Percentiles rank a stretch among this genome's conserved stretches.
phyloP scores from a whole-genome alignment of 805 yeast species.

The Metschnikowia rubicola region DNA sequence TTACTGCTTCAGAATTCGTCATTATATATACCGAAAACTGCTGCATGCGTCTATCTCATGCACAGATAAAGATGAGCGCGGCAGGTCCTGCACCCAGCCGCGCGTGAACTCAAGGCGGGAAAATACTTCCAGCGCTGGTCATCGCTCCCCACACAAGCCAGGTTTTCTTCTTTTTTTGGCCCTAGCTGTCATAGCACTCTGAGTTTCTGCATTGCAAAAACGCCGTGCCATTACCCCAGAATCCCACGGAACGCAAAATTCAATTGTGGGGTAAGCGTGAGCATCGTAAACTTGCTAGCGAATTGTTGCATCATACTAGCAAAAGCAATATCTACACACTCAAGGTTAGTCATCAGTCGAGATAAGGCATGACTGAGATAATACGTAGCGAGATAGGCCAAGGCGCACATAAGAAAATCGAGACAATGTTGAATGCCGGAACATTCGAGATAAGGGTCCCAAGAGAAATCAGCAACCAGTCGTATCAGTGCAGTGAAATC shows the following conservation, averaged over 20 bases:
- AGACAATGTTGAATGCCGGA: no score
- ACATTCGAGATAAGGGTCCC: no score
- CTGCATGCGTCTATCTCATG: conserved; percentile 6
- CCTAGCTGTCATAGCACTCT: not conserved
- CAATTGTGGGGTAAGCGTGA: not conserved
- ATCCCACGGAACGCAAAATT: not conserved
- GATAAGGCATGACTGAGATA: no score
- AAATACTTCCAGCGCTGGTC: conserved; percentile 3
- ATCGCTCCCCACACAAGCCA: not conserved
- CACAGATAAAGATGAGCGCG: conserved; percentile 8
- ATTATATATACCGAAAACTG: conserved; percentile 1
- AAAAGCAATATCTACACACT: not conserved
- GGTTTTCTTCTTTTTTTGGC: not conserved
- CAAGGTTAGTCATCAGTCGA: no score
- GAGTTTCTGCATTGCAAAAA: not conserved
- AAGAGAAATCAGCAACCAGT: no score
- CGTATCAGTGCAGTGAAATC: no score
- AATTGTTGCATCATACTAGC: no score
- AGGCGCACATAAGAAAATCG: no score
- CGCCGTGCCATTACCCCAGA: conserved; percentile 1
- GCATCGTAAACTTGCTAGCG: not conserved
- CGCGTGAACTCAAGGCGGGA: not conserved
- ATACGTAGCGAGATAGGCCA: no score
- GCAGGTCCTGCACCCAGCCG: conserved; percentile 2
- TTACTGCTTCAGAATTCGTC: not conserved